phyloP scores from a whole-genome alignment of 2,329 filamentous ascomycete genomes.

The Leptographium procerum region DNA sequence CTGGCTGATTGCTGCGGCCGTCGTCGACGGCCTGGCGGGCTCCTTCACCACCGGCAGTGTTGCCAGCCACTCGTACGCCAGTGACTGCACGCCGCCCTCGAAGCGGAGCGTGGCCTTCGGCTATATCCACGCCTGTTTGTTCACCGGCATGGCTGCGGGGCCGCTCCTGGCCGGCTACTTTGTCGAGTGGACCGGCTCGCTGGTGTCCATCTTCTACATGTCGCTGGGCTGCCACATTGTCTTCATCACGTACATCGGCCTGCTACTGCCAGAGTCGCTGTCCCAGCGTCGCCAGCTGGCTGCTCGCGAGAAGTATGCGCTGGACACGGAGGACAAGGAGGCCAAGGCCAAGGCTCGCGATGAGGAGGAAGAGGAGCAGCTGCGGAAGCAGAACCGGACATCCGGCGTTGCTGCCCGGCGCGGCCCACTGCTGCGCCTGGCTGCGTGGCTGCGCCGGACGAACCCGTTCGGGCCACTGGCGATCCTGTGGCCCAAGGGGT shows the following conservation, averaged over 20 bases:
- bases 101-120: slow-evolving; percentile 75
- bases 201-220: slow-evolving; percentile 78
- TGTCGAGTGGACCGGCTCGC: slow-evolving; percentile 61
- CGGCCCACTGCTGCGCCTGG: background rate
- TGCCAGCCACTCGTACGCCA: slow-evolving; percentile 73
- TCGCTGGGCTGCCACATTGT: slow-evolving; percentile 59
- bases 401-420: background rate
- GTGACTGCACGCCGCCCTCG: slow-evolving; percentile 76
- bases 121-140: slow-evolving; percentile 81
- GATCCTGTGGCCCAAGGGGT: slow-evolving; percentile 63
- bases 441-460: slow-evolving; percentile 26
- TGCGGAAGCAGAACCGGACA: background rate
- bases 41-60: slow-evolving; percentile 76
- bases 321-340: slow-evolving; percentile 26
- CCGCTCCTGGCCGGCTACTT: slow-evolving; percentile 73
- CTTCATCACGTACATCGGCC: slow-evolving; percentile 61
- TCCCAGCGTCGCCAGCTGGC: slow-evolving; percentile 57
- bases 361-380: slow-evolving; percentile 2
- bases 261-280: slow-evolving; percentile 76
- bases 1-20: slow-evolving; percentile 64
- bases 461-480: slow-evolving; percentile 70
- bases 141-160: slow-evolving; percentile 77
- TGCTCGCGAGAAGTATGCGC: slow-evolving; percentile 56
- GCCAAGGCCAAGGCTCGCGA: slow-evolving; percentile 16
- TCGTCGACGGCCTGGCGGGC: slow-evolving; percentile 73